These are phyloP conservation scores for Gossypium longicalyx DNA, from an alignment of 345 rosid species.

Conservation along the genomic window DNA sequence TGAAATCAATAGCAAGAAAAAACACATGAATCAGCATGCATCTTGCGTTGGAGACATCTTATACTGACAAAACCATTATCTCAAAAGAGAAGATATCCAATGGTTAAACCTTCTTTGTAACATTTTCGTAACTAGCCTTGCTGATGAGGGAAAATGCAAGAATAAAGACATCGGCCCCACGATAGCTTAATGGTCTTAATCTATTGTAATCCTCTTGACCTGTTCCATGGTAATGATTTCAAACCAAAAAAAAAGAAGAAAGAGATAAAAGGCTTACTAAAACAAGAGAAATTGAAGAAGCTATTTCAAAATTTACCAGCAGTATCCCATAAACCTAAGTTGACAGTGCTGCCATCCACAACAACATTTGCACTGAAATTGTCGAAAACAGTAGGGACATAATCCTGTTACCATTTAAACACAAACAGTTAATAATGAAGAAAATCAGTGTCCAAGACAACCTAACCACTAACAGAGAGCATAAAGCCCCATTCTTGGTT, in stretches of 20 bases:
- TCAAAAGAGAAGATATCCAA: background rate
- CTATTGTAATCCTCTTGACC: slow-evolving; percentile 73
- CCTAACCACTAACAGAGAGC: background rate
- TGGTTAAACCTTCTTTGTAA: background rate
- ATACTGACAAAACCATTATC: background rate
- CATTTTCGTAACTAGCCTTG: slow-evolving; percentile 4
- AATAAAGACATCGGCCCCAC: background rate
- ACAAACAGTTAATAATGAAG: background rate
- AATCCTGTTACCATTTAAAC: slow-evolving; percentile 53
- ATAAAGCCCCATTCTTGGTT: background rate
- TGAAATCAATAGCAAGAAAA: background rate
- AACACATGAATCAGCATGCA: background rate
- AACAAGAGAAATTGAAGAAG: background rate
- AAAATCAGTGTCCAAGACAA: background rate
- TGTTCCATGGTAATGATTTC: slow-evolving; percentile 29
- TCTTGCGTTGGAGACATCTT: background rate
- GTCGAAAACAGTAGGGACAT: slow-evolving; percentile 95
- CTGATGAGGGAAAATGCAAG: slow-evolving; percentile 2
- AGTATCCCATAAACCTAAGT: slow-evolving; percentile 94
- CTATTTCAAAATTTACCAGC: slow-evolving; percentile 55
- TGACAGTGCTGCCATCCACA: slow-evolving; percentile 89
- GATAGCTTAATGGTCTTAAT: background rate
- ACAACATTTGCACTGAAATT: slow-evolving; percentile 98
- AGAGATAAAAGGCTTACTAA: background rate
- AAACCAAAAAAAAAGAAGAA: slow-evolving; percentile 8